Base-by-base conservation (phyloP, 1,284 basidiomycete species). In the Boletellus deceptivus region DNA sequence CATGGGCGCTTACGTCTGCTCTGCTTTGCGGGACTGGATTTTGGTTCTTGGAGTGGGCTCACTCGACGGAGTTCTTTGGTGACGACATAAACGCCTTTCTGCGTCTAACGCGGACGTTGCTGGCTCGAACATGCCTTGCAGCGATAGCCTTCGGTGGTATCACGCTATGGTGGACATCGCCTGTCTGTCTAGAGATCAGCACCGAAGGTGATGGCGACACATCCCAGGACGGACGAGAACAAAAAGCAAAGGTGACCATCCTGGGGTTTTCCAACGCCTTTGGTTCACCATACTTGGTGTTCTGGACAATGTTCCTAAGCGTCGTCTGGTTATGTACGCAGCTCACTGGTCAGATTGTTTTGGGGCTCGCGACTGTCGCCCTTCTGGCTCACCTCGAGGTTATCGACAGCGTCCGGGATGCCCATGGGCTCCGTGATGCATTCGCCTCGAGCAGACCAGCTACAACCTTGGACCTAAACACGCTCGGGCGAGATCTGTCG, bases 231-330 rank as follows among this genome's bases (percentile, higher is more conserved):
- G 45, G 46, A 39, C 34, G 33, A 9, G 46, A 46, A 25, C 46
- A 35, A 14, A 76, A 71, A 49, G 66, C 65, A 11, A 72, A 80
- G 59, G 80, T 93, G 45, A 80, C 79, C 17, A 79, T 98, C 0
- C 72, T 93, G 2, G 94, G 96, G 0, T 97, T 90, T 62, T 89
- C 90, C 0, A 98, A 99, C 68, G 83, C 89, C 0, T 92, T 88
- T 59, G 97, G 94, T 3, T 84, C 93, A 17, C 84, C 88, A 0
- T 97, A 93, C 68, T 71, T 95, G 47, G 72, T 98, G 41, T 89
- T 97, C 62, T 84, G 88, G 75, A 75, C 80, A 17, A 75, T 89
- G 25, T 70, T 78, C 37, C 80, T 95, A 45, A 73, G 77, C 13
- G 50, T 89, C 22, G 72, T 86, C 10, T 93, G 86, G 70, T 27